A percentile compares a stretch with the other conserved stretches of the same genome.
Evolutionary conservation across 2,329 filamentous ascomycete genomes (phyloP).

Genomic region (Xylariales sp.): DNA sequence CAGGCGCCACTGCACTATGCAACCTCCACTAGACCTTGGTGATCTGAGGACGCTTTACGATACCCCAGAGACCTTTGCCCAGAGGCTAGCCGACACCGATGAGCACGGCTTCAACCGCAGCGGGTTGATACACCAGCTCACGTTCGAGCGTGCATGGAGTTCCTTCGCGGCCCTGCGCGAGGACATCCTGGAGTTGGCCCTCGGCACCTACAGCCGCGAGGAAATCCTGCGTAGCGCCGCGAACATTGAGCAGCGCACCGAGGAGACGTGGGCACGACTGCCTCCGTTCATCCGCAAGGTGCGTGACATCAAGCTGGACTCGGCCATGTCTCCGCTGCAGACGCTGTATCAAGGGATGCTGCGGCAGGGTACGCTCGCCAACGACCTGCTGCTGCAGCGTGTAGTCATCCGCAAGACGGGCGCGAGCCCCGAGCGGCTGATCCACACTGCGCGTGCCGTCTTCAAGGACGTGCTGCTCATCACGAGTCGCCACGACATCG

Average conservation of each 20-base stretch:
- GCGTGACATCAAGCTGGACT: conserved; percentile 5
- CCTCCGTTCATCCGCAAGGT: conserved; percentile 20
- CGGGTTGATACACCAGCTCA: conserved; percentile 17
- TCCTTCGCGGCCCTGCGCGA: conserved; percentile 21
- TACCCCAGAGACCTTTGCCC: conserved; percentile 19
- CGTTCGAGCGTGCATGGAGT: conserved; percentile 20
- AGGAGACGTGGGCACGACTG: conserved; percentile 18
- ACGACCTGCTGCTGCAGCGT: conserved; percentile 27
- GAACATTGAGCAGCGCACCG: conserved; percentile 15
- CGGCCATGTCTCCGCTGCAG: background rate
- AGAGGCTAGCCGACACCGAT: conserved; percentile 19
- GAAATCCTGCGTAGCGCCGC: conserved; percentile 21
- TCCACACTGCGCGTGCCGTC: conserved; percentile 22
- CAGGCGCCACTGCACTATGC: conserved; percentile 25
- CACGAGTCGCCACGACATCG: conserved; percentile 24
- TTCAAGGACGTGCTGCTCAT: conserved; percentile 26
- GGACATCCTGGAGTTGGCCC: conserved; percentile 28
- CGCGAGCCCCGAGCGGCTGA: conserved; percentile 24
- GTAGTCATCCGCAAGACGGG: conserved; percentile 28
- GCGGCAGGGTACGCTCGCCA: conserved; percentile 5
- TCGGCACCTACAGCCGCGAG: conserved; percentile 24
- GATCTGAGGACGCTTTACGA: conserved; percentile 19
- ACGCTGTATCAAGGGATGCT: conserved; percentile 4
- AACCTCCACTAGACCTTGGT: conserved; percentile 22
- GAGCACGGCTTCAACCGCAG: conserved; percentile 21